Evolutionary conservation across 257 asterid species (phyloP).

Genomic region (Gentiana straminea): DNA sequence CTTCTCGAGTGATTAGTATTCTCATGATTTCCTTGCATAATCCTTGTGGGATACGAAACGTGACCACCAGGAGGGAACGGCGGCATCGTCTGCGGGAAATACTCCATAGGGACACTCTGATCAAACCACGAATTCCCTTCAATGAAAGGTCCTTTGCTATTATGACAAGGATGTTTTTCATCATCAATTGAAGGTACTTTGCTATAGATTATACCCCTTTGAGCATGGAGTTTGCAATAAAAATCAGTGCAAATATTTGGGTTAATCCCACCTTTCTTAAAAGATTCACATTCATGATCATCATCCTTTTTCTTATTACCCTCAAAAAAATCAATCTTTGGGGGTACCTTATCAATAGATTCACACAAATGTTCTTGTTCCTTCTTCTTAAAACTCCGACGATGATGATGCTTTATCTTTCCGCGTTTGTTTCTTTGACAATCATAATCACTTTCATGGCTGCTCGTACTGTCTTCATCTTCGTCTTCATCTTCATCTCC

Average conservation of each 20-base stretch:
- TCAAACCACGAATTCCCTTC: background rate
- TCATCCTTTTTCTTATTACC: background rate
- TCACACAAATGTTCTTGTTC: too few species aligned
- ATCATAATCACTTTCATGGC: too few species aligned
- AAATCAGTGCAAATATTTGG: conserved; percentile 1
- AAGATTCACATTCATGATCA: conserved; percentile 1
- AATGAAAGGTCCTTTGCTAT: background rate
- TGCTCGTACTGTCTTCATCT: too few species aligned
- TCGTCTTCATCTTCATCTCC: too few species aligned
- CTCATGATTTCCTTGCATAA: too few species aligned
- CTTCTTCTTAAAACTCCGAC: too few species aligned
- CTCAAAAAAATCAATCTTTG: background rate
- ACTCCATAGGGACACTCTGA: background rate
- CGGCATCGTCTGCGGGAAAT: background rate
- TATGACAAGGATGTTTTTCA: conserved; percentile 7
- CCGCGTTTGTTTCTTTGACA: too few species aligned
- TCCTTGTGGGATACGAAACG: too few species aligned
- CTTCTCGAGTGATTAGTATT: too few species aligned
- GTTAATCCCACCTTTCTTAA: background rate
- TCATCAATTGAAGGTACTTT: background rate
- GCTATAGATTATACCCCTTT: background rate
- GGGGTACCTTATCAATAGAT: too few species aligned
- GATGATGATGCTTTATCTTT: too few species aligned
- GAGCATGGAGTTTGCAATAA: conserved; percentile 2
- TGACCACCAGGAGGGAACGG: too few species aligned